Base-by-base conservation (phyloP, 2,329 filamentous ascomycete species). In the Tolypocladium album region DNA sequence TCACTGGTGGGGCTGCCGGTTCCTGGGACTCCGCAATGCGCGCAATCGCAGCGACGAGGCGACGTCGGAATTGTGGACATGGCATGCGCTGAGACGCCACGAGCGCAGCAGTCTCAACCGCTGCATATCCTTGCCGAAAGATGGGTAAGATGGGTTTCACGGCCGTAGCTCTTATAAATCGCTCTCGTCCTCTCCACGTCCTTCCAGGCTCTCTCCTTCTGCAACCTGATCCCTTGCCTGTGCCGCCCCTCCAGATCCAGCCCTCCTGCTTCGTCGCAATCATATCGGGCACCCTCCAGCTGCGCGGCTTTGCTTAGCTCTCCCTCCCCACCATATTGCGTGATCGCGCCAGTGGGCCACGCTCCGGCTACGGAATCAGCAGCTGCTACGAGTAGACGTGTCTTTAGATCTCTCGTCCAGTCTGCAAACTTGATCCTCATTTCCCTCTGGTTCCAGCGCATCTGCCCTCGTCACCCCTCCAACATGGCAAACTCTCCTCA, bases 401-500 rank as follows among this genome's bases (percentile, higher is more conserved):
- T 17, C 20, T 57, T 27, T 24, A 13, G 24, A 50, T 27, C 42
- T 58, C 56, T 36, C 55, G n/a, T 27, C 3, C 34, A 24, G 3
- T 15, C 53, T 43, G 13, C 47, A 50, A 13, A 13, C 39, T 27
- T 42, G 45, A 20, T n/a, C 34, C 45, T 58, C 36, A 13, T 20
- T 38, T 36, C 9, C 34, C 17, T 57, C 34, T 56, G 22, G 38
- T 56, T 53, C 56, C 34, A 55, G 55, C 45, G 40, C 36, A 56
- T 59, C 57, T 59, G 56, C 42, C 60, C 31, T 59, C 61, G 57
- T 61, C 56, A 47, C 58, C 39, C 56, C 59, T 61, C 63, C 62
- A 61, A 61, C 70, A 88, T 88, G 85, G 84, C 85, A 70, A 87
- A 87, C 76, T 69, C 84, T 75, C 89, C 90, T 67, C 89, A 94